Evolutionary conservation across 202 grass and related monocot species (phyloP), one percentile per base, ranked within the genome.

Genomic region (Elaeis oleifera): DNA sequence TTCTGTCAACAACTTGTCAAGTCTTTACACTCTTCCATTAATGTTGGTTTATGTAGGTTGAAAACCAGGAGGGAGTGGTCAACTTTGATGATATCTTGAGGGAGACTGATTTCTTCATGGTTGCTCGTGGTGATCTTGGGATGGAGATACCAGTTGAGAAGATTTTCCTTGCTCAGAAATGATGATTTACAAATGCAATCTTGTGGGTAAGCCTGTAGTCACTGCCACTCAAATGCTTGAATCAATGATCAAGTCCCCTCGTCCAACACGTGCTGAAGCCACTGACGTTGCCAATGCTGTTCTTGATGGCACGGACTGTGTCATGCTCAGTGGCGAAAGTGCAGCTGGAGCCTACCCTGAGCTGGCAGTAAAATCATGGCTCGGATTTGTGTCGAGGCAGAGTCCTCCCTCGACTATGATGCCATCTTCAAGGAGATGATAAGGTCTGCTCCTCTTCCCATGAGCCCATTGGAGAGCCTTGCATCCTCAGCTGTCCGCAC

Each of bases 171-270:
- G 63, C 63, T 1, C 63, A 65, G 16, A 65, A 23, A 65, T 65
- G 63, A 65, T 65, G 63, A 65, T 65, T n/a, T 65, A 65, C 63
- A 65, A 65, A 65, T 65, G 63, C 63, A 65, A 65, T 18, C 63
- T 51, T 52, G 14, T 13, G 0, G 63, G 63, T 3, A 65, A 65
- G 19, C 63, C 63, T 65, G 63, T 65, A 9, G 63, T 65, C 5
- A 65, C 63, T 9, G 63, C 63, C 63, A 65, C 63, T 52, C 63
- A 65, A 51, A 65, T 65, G 63, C 49, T 65, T 1, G 63, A 65
- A 53, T 65, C 63, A 1, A 65, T 65, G 63, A 65, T 65, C 63
- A 65, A 65, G 20, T 65, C 63, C 48, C 63, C 63, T 52, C 63
- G 63, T 8, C 63, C 63, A 51, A 65, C 63, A 9, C 49, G 63